Evolutionary conservation across 192 early-diverging fungal species (phyloP).

Genomic region (Coemansia sp.): DNA sequence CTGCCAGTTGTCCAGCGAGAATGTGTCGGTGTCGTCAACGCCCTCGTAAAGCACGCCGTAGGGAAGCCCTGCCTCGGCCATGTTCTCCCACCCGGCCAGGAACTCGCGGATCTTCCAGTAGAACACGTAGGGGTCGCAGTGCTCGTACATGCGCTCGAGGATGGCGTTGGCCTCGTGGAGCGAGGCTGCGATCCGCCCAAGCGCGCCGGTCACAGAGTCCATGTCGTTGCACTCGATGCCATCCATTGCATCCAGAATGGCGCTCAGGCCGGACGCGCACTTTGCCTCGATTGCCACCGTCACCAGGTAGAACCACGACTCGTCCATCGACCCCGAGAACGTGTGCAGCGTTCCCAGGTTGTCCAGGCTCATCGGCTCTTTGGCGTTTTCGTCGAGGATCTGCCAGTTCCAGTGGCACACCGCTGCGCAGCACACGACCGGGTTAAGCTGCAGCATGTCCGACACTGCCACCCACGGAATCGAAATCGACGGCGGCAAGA

Average conservation of each 20-base stretch:
- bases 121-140: constrained; percentile 93
- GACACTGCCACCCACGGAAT: constrained; percentile 81
- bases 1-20: constrained; percentile 56
- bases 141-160: constrained; percentile 83
- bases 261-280: constrained; percentile 66
- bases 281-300: constrained; percentile 84
- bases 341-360: constrained; percentile 84
- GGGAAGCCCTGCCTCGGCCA: constrained; percentile 81
- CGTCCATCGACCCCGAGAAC: constrained; percentile 85
- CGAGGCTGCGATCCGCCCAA: constrained; percentile 60
- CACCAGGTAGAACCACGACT: constrained; percentile 97
- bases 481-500: constrained; percentile 74
- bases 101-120: constrained; percentile 91
- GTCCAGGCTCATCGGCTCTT: constrained; percentile 67
- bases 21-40: constrained; percentile 62
- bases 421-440: constrained; percentile 83
- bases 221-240: constrained; percentile 60
- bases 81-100: constrained; percentile 89
- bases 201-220: constrained; percentile 43
- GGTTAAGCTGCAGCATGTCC: constrained; percentile 75
- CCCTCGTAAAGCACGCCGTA: constrained; percentile 92
- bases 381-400: constrained; percentile 67
- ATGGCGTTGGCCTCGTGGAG: constrained; percentile 58
- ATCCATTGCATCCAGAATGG: constrained; percentile 69
- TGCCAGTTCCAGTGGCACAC: constrained; percentile 92